These are phyloP conservation scores for Bretziella fagacearum DNA, from an alignment of 2,329 filamentous ascomycete species.

Conservation along the genomic window DNA sequence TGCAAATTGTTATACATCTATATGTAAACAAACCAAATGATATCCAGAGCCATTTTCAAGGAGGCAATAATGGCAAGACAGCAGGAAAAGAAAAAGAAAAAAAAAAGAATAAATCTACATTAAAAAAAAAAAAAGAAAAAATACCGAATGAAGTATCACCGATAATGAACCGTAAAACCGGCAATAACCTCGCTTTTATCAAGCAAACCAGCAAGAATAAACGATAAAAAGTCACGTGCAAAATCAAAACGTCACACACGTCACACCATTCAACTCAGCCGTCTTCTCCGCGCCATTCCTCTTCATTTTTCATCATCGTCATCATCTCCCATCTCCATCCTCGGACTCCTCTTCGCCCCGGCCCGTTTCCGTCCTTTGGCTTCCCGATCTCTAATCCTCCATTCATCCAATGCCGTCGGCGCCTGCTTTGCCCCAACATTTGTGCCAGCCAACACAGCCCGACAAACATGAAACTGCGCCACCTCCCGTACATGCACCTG, in stretches of 20 bases:
- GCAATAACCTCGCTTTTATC: no score
- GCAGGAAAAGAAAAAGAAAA: no score
- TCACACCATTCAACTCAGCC: neutral
- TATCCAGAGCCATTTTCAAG: no score
- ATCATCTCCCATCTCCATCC: neutral
- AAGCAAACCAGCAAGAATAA: neutral
- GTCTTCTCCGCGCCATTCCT: neutral
- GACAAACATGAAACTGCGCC: constrained; percentile 26
- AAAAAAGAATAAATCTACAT: no score
- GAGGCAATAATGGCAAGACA: no score
- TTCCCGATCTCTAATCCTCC: constrained; percentile 18
- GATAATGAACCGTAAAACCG: no score
- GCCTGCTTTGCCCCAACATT: constrained; percentile 23
- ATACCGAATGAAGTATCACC: no score
- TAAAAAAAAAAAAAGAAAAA: no score
- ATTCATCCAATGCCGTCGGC: constrained; percentile 27
- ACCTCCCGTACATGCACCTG: constrained; percentile 24
- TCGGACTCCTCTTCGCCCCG: neutral
- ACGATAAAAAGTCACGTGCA: neutral
- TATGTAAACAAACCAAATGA: no score
- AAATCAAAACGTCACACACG: neutral
- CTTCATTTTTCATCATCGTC: neutral
- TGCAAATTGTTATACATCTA: no score
- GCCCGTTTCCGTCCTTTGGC: neutral
- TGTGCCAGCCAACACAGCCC: constrained; percentile 28